Evolutionary conservation across 345 rosid species (phyloP).

Genomic region (Populus ilicifolia): DNA sequence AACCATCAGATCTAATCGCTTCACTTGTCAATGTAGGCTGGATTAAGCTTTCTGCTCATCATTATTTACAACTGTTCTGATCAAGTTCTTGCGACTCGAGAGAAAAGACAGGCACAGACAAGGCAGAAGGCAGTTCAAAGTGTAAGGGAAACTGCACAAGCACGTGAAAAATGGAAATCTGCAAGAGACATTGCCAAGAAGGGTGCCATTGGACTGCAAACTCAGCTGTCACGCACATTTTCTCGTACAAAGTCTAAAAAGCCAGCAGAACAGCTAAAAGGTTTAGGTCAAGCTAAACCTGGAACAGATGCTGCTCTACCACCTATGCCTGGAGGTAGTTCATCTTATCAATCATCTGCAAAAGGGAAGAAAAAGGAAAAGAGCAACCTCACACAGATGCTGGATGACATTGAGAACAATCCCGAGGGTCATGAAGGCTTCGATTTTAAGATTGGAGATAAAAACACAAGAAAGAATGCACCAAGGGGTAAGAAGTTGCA

Average conservation of each 20-base stretch:
- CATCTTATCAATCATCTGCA: slow-evolving; percentile 17
- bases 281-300: slow-evolving; percentile 52
- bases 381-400: slow-evolving; percentile 69
- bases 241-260: slow-evolving; percentile 60
- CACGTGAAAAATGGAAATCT: slow-evolving; percentile 83
- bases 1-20: slow-evolving; percentile 17
- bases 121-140: slow-evolving; percentile 89
- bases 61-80: slow-evolving; percentile 91
- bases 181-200: slow-evolving; percentile 88
- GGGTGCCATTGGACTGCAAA: slow-evolving; percentile 61
- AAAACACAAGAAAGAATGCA: slow-evolving; percentile 54
- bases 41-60: slow-evolving; percentile 65
- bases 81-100: slow-evolving; percentile 89
- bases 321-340: slow-evolving; percentile 30
- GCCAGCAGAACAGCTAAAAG: slow-evolving; percentile 44
- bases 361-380: slow-evolving; percentile 66
- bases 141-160: slow-evolving; percentile 68
- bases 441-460: slow-evolving; percentile 75
- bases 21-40: slow-evolving; percentile 52
- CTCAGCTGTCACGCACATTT: slow-evolving; percentile 77
- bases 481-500: slow-evolving; percentile 80
- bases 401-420: slow-evolving; percentile 71
- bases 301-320: slow-evolving; percentile 62
- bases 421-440: slow-evolving; percentile 71
- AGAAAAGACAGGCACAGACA: slow-evolving; percentile 75